A percentile compares a stretch with the other conserved stretches of the same genome.
phyloP scores from a whole-genome alignment of 164 flowering plant genomes.

The Liquidambar formosana region DNA sequence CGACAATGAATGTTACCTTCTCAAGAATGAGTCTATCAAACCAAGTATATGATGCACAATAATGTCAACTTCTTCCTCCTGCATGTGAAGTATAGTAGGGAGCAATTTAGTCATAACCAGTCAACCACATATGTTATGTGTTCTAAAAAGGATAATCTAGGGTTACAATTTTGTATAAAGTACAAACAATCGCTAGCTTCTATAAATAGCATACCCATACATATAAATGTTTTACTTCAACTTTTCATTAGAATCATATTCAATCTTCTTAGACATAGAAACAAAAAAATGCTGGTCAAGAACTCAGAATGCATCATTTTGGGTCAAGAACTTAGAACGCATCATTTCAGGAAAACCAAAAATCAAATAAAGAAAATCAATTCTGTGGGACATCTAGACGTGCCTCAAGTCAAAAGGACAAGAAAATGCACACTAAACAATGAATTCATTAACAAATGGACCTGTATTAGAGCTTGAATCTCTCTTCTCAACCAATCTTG shows the following conservation, averaged over 20 bases:
- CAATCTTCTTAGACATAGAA: no score
- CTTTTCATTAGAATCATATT: not conserved
- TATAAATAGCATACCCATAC: no score
- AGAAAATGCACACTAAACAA: not conserved
- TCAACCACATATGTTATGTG: no score
- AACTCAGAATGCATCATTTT: no score
- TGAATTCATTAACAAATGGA: slow-evolving; percentile 4
- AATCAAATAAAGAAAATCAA: not conserved
- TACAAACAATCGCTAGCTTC: no score
- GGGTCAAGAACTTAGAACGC: not conserved
- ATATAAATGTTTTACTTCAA: not conserved
- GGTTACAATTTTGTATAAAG: no score
- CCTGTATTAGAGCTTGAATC: slow-evolving; percentile 82
- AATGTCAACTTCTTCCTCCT: slow-evolving; percentile 76
- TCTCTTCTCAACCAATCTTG: slow-evolving; percentile 77
- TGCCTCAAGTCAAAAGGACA: not conserved
- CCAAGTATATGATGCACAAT: slow-evolving; percentile 72
- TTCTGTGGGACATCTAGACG: no score
- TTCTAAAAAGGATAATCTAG: no score
- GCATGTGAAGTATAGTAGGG: slow-evolving; percentile 1
- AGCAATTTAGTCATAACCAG: no score
- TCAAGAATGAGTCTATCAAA: slow-evolving; percentile 46
- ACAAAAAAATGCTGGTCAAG: no score
- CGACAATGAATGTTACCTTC: slow-evolving; percentile 33
- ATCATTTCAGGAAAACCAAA: not conserved